These are phyloP conservation scores for Aspergillus transmontanensis DNA, from an alignment of 2,329 filamentous ascomycete genomes.

Conservation along the genomic window DNA sequence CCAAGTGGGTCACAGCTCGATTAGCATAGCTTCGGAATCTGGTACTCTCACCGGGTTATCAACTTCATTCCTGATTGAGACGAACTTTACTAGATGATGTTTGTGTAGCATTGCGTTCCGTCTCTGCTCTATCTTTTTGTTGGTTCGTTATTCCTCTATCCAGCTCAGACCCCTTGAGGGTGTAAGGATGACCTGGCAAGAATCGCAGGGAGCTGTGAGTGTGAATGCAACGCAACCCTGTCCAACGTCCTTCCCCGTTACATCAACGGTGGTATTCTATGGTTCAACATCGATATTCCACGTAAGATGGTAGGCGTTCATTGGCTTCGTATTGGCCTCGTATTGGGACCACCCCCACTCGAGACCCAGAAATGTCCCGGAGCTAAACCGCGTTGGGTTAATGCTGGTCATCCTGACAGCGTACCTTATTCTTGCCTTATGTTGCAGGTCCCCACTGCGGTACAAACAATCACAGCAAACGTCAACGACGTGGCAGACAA, in stretches of 20 bases:
- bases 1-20: background rate
- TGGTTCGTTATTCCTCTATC: background rate
- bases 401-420: background rate
- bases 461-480: background rate
- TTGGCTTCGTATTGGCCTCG: background rate
- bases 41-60: background rate
- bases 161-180: background rate
- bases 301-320: background rate
- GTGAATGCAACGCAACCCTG: background rate
- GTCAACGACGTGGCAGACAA: background rate
- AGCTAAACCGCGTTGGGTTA: background rate
- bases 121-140: background rate
- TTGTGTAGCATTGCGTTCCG: background rate
- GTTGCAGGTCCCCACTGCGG: background rate
- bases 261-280: background rate
- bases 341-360: background rate
- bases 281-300: background rate
- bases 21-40: too few species aligned
- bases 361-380: background rate
- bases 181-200: background rate
- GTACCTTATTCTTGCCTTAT: background rate
- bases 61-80: background rate
- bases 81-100: background rate
- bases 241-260: background rate
- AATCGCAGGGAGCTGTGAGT: background rate